Evolutionary conservation across 192 early-diverging fungal genomes (phyloP), one percentile per base, ranked within the genome.

Genomic region (Coemansia sp.): DNA sequence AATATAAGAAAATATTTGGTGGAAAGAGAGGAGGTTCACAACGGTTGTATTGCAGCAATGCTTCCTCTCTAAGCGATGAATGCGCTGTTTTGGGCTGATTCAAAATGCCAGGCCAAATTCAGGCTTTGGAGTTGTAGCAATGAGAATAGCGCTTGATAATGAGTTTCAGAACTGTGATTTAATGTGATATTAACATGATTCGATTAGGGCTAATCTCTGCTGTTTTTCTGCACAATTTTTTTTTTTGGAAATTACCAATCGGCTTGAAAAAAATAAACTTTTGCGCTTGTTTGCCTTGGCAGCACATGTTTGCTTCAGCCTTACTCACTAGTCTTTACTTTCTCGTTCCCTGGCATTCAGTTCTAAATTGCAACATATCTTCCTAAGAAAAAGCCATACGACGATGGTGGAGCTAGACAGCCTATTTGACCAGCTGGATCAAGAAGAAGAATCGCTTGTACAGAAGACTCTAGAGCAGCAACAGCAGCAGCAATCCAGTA

Each of bases 401-500:
- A 59, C n/a, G 13, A 86, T 64, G 88, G 79, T 60, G 83, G 94
- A 63, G 81, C 94, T 59, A 88, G 96, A 81, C 85, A 71, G 39
- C 91, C 93, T 86, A 91, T 97, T 81, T 85, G 87, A 68, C 87
- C 88, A 54, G 75, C 92, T 70, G 90, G 93, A 66, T 92, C 95
- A 54, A 76, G 92, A 53, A 20, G 75, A 77, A 65, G 49, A 17
- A 46, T 25, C 57, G 39, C 57, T 59, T 59, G 57, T 54, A 54
- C 49, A 60, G 61, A 58, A 73, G 63, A 65, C 71, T 17, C 59
- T 56, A 0, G 41, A 19, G 14, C 41, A 57, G 61, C 4, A 50
- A 1, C 37, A 40, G 14, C 25, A 22, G 38, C 64, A 60, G 32
- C 54, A 61, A 65, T 9, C 14, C 39, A 22, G 13, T 61, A 57